Evolutionary conservation across 2,329 filamentous ascomycete species (phyloP), one percentile per base, ranked within the genome.

Genomic region (Calonectria hongkongensis): DNA sequence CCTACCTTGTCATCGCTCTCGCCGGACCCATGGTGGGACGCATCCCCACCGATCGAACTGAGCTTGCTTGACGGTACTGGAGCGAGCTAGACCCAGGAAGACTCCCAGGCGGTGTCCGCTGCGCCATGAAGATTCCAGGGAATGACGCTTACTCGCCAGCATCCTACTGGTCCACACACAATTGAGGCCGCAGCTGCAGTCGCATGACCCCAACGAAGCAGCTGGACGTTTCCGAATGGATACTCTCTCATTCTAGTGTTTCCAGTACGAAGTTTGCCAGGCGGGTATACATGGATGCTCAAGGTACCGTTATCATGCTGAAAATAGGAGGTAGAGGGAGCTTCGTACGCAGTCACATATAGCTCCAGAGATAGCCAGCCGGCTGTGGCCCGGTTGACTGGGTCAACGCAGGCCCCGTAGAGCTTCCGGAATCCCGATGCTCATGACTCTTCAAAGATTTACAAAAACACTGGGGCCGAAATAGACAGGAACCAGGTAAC

Each of bases 71-170:
- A 51, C 33, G 67, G 58, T 51, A 27, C 58, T 71, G 43, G 48
- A 54, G 77, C 72, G 68, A 72, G 66, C 68, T 71, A 65, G 66
- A 65, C 65, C 72, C 64, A 62, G 66, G 60, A 65, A 72, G 65
- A 63, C 41, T 77, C 58, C 68, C 65, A 70, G 71, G 65, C 73
- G 66, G 72, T 73, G 72, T 68, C 54, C 73, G 72, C 68, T 60
- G 63, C 58, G 66, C 79, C 78, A 79, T 79, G 78, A 73, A 70
- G 75, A 71, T 73, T 72, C 73, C 66, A 73, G 69, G 58, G 47
- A 78, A 80, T 80, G 79, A 79, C 79, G 79, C 79, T 80, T 80
- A 80, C 79, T 80, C 78, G 75, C 75, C 71, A 72, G 70, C 68
- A 69, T 80, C 58, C 65, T 73, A 80, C 79, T 80, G 79, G 78